Evolutionary conservation across 352 stramenopile species (phyloP), one percentile per base, ranked within the genome.

Genomic region (Globisporangium carolinianum): DNA sequence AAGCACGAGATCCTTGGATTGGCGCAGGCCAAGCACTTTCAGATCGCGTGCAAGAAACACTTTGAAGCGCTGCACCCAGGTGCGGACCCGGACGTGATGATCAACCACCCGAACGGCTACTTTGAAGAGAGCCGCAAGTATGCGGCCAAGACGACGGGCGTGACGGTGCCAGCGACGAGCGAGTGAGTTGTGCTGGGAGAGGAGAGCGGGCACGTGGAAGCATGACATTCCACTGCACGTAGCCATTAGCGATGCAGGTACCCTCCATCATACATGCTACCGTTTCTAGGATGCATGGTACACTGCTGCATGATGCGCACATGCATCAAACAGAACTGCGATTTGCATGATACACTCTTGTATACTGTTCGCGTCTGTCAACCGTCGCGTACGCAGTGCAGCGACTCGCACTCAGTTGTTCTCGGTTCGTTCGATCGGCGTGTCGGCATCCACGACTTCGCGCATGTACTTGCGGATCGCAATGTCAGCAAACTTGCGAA

Each of bases 31-130:
- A 89, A 94, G 51, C 90, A 99, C 68, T 99, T 97, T 69, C 94
- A 99, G 69, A 79, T 99, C n/a, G 97, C 97, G 0, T 99, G 97
- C 83, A 87, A 97, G 56, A 91, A 96, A 54, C 96, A 99, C 72
- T 99, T 99, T 72, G 94, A 99, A 72, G 87, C 89, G 24, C 90
- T 83, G 17, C 96, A 99, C 73, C 76, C 86, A 0, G 74, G 87
- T 6, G 78, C 66, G 24, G 79, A 92, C 48, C 68, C 75, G 11
- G 91, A 97, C 57, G 86, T 96, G 41, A 95, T 99, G 55, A 95
- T 98, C 45, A 99, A 99, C 74, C 97, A 99, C 78, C 97, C 97
- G 14, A 99, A 99, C 71, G 92, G 89, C 42, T 99, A 94, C 86
- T 99, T 98, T 61, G 87, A 97, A 55, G 93, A 98, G 38, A 98